Percentiles rank a stretch among this genome's conserved stretches.
phyloP scores from a whole-genome alignment of 2,329 filamentous ascomycete species.

The Hypomyces rosellus region DNA sequence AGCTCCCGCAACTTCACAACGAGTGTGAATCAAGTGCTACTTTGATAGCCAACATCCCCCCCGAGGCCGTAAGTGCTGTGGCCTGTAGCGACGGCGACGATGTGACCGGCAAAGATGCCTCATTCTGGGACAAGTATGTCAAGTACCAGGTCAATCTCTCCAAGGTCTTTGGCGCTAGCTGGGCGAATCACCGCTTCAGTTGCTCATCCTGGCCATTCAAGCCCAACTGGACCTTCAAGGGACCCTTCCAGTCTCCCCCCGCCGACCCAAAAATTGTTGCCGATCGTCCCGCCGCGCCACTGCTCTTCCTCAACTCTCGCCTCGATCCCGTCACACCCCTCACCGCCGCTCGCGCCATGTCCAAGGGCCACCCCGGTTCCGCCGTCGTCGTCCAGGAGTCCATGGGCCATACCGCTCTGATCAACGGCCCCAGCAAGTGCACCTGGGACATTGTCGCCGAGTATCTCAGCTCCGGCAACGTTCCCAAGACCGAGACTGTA shows the following conservation, averaged over 20 bases:
- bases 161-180: conserved; percentile 23
- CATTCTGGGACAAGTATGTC: conserved; percentile 22
- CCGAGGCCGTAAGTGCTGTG: conserved; percentile 9
- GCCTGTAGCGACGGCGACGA: conserved; percentile 28
- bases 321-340: conserved; percentile 41
- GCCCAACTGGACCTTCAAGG: conserved; percentile 32
- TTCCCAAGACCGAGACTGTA: conserved; percentile 13
- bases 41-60: no score
- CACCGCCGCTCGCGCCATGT: conserved; percentile 10
- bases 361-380: conserved; percentile 16
- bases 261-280: conserved; percentile 15
- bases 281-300: conserved; percentile 31
- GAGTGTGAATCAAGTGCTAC: neutral
- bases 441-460: conserved; percentile 12
- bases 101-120: conserved; percentile 11
- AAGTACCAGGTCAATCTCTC: conserved; percentile 20
- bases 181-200: conserved; percentile 28
- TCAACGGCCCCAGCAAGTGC: conserved; percentile 13
- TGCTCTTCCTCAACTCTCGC: conserved; percentile 36
- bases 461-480: conserved; percentile 17
- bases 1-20: conserved; percentile 14
- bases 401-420: conserved; percentile 15
- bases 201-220: conserved; percentile 32
- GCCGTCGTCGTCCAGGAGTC: conserved; percentile 18
- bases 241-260: conserved; percentile 21